phyloP scores from a whole-genome alignment of 306 rosid genomes.

The Bauhinia variegata region DNA sequence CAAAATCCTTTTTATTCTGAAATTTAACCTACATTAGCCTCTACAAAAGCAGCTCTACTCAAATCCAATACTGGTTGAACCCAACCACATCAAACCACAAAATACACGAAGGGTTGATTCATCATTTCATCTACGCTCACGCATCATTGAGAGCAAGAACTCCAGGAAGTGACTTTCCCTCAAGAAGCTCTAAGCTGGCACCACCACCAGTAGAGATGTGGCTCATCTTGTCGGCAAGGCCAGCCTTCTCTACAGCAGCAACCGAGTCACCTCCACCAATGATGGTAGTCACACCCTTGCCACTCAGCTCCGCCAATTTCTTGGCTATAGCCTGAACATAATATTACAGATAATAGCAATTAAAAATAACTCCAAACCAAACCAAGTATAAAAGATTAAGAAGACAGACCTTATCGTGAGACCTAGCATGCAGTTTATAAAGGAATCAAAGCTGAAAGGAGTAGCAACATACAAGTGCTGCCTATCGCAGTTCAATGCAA shows the following conservation, averaged over 20 bases:
- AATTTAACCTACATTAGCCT: constrained; percentile 54
- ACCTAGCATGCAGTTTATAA: constrained; percentile 7
- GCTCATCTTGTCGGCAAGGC: constrained; percentile 94
- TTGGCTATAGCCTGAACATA: constrained; percentile 70
- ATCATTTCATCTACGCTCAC: constrained; percentile 33
- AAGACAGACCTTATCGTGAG: not conserved
- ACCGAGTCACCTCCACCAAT: constrained; percentile 99
- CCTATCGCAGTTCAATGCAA: not conserved
- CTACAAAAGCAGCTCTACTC: constrained; percentile 47
- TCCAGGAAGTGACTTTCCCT: constrained; percentile 92
- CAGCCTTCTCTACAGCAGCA: constrained; percentile 95
- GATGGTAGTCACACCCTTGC: constrained; percentile 87
- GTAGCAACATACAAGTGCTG: not conserved
- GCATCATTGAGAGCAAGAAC: constrained; percentile 92
- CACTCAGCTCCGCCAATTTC: constrained; percentile 89
- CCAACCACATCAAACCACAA: constrained; percentile 48
- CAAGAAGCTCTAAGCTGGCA: constrained; percentile 99
- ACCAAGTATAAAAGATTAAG: not conserved
- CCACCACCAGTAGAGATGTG: constrained; percentile 99
- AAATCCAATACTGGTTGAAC: constrained; percentile 44
- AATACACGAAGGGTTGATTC: constrained; percentile 18
- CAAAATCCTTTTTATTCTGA: constrained; percentile 48
- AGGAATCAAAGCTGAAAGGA: not conserved
- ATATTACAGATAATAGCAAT: not conserved
- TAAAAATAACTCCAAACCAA: not conserved